Base-by-base conservation (phyloP, 2,329 filamentous ascomycete genomes). In the Thelonectria discophora region DNA sequence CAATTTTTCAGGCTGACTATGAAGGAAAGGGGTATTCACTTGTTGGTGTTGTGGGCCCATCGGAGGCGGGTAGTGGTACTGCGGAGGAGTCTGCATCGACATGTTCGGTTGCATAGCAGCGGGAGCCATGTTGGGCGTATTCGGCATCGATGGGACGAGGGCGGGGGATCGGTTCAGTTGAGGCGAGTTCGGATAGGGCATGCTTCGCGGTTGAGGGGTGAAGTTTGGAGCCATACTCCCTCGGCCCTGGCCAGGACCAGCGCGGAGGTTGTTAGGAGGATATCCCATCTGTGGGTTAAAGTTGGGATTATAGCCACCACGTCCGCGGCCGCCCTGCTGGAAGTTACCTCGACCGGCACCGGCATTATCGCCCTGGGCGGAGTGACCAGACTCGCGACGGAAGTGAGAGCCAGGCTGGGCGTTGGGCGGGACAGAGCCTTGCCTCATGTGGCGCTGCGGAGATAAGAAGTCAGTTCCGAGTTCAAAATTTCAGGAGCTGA, bases 331-430 rank as follows among this genome's bases (percentile, higher is more conserved):
- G 48, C 78, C 79, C 65, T 83, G 80, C 51, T 78, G 76, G 66
- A 79, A 86, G 67, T 81, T 83, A 67, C 84, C 87, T 69, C 86
- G 86, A 68, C 83, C 84, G 72, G 88, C 82, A 40, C 84, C 69
- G 11, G 69, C 71, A 63, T 74, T 75, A 24, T 79, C 77, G 48
- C 76, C 72, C 62, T 94, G 91, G 66, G 88, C 85, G 20, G 92
- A 96, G 73, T 95, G 93, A 39, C 90, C 90, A 30, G 94, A 97
- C 75, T 94, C 91, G 70, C 93, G 90, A 72, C 94, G 90, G 71
- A 92, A 86, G 78, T 98, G 94, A 66, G 80, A 74, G 46, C 85
- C 86, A n/a, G 87, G 84, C 72, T 90, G 90, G 56, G 86, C 80
- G 66, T 86, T 85, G 69, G 89, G 86, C 62, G 87, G 84, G 68